Conservation (phyloP, 2,329 filamentous ascomycete genomes). For the Aphanocladium album region DNA sequence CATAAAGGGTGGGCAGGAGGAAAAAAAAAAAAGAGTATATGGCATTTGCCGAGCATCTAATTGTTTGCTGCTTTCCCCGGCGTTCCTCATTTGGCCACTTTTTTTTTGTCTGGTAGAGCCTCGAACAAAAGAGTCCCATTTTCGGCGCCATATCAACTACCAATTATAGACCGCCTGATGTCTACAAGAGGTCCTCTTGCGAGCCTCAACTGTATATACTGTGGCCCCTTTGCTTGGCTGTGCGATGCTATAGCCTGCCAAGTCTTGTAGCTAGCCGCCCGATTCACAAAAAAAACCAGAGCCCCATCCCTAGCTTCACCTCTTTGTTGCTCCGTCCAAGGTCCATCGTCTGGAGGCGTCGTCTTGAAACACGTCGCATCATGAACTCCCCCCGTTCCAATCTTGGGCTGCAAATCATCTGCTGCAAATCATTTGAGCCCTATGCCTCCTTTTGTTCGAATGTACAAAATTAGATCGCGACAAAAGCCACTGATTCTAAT, state of each 20-base stretch:
- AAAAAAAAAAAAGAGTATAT: background rate
- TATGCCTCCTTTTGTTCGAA: background rate
- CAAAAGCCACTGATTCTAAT: too few relatives aligned
- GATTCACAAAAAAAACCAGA: too few relatives aligned
- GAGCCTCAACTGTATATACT: too few relatives aligned
- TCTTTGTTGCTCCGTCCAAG: background rate
- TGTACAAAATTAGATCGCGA: too few relatives aligned
- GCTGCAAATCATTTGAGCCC: too few relatives aligned
- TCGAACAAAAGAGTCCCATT: background rate
- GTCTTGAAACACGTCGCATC: background rate
- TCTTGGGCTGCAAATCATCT: background rate
- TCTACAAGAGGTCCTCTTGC: background rate
- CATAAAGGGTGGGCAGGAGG: background rate
- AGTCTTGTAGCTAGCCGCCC: too few relatives aligned
- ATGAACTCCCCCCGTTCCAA: background rate
- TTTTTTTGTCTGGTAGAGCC: background rate
- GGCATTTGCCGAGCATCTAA: too few relatives aligned
- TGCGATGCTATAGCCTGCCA: too few relatives aligned
- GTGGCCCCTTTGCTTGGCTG: too few relatives aligned
- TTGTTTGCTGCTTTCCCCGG: too few relatives aligned
- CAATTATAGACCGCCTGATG: slow-evolving; percentile 1
- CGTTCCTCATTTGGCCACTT: background rate
- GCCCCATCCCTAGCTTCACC: background rate
- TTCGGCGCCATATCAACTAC: background rate
- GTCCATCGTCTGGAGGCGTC: background rate